These are phyloP conservation scores for Ceratobasidium sp. DNA, from an alignment of 1,284 basidiomycete genomes.

Conservation along the genomic window DNA sequence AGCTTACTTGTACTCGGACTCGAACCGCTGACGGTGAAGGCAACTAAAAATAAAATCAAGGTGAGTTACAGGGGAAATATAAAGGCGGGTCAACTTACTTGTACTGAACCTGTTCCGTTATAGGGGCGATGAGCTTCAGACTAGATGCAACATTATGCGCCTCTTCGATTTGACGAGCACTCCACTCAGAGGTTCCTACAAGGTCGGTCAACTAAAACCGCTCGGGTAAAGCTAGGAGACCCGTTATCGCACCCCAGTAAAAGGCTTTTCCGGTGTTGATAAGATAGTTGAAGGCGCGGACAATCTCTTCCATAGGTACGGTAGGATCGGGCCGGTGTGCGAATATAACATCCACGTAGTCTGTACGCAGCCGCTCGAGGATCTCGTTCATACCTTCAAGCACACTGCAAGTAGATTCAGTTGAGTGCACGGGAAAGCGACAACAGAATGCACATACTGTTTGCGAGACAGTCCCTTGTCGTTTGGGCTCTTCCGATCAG, in stretches of 20 bases:
- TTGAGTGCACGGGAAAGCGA: not conserved
- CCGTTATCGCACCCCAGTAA: slow-evolving; percentile 60
- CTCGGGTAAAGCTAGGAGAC: not conserved
- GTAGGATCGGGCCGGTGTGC: slow-evolving; percentile 61
- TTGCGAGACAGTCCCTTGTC: slow-evolving; percentile 58
- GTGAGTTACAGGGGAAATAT: slow-evolving; percentile 29
- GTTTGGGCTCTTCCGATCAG: slow-evolving; percentile 57
- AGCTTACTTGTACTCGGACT: slow-evolving; percentile 81
- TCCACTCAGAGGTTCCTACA: slow-evolving; percentile 80
- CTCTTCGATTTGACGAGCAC: slow-evolving; percentile 78
- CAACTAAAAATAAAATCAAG: slow-evolving; percentile 60
- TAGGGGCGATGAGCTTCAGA: slow-evolving; percentile 78
- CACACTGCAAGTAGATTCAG: slow-evolving; percentile 53
- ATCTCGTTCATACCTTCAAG: slow-evolving; percentile 81
- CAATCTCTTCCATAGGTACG: slow-evolving; percentile 67
- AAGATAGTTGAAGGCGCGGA: slow-evolving; percentile 78
- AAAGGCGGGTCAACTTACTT: slow-evolving; percentile 59
- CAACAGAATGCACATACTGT: slow-evolving; percentile 53
- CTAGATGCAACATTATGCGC: slow-evolving; percentile 78
- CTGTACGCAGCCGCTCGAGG: slow-evolving; percentile 77
- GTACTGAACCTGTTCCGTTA: slow-evolving; percentile 84
- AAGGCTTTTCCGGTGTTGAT: slow-evolving; percentile 77
- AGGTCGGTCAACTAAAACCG: not conserved
- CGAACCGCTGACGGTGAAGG: slow-evolving; percentile 81
- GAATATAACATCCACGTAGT: slow-evolving; percentile 69